A percentile compares a stretch with the other conserved stretches of the same genome.
Conservation (phyloP, 768 basidiomycete species). For the Daedaleopsis sinensis region DNA sequence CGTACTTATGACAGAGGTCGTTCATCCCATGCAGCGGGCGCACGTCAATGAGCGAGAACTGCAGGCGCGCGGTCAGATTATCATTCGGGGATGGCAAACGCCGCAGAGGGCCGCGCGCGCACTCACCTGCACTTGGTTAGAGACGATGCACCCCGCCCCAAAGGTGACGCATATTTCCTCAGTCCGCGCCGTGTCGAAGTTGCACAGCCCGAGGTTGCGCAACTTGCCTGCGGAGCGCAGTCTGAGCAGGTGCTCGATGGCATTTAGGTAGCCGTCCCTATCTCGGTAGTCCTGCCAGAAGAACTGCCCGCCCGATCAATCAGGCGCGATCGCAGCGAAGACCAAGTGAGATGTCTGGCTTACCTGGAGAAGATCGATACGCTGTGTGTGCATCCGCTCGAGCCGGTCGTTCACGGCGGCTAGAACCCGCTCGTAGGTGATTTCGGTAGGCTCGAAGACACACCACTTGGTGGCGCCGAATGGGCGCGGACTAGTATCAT, state of each 20-base stretch:
- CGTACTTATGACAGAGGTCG: slow-evolving; percentile 70
- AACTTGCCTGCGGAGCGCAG: slow-evolving; percentile 60
- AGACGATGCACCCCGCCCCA: slow-evolving; percentile 67
- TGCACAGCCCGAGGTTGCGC: slow-evolving; percentile 69
- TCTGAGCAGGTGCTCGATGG: slow-evolving; percentile 53
- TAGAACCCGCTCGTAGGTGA: slow-evolving; percentile 57
- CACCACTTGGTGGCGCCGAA: slow-evolving; percentile 87
- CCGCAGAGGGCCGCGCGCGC: background rate
- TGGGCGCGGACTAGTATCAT: slow-evolving; percentile 42
- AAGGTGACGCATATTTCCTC: slow-evolving; percentile 79
- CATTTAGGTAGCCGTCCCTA: slow-evolving; percentile 43
- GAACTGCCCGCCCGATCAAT: slow-evolving; percentile 47
- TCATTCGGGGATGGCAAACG: too few species aligned
- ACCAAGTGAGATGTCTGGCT: slow-evolving; percentile 18
- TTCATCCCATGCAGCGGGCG: slow-evolving; percentile 76
- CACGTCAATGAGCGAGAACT: slow-evolving; percentile 83
- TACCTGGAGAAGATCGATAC: slow-evolving; percentile 75
- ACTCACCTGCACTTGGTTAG: slow-evolving; percentile 79
- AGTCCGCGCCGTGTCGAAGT: slow-evolving; percentile 73
- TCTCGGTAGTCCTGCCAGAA: slow-evolving; percentile 74
- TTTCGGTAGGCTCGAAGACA: slow-evolving; percentile 57
- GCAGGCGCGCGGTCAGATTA: background rate
- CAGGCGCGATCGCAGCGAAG: background rate
- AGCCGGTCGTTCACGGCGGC: slow-evolving; percentile 67
- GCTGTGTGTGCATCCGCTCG: slow-evolving; percentile 58